Evolutionary conservation across 1,139 yeast genomes (phyloP).

Genomic region (Saccharomyces uvarum): DNA sequence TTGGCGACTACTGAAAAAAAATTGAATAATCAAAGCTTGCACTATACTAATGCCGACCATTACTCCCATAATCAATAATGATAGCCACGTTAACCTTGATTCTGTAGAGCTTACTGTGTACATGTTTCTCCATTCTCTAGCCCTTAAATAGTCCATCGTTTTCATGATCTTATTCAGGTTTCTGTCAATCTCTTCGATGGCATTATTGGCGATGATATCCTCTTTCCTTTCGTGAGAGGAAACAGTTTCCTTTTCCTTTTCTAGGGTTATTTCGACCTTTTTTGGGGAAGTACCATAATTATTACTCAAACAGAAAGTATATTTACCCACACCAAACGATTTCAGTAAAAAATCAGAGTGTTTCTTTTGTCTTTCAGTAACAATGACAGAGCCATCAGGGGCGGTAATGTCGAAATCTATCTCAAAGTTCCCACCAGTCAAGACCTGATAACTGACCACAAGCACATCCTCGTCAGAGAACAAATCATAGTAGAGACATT

Average conservation of each 20-base stretch:
- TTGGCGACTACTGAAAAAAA: conserved; percentile 35
- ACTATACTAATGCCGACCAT: conserved; percentile 60
- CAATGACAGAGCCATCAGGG: conserved; percentile 51
- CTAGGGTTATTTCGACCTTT: conserved; percentile 57
- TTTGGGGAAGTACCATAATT: conserved; percentile 59
- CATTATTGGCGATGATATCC: conserved; percentile 47
- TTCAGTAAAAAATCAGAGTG: conserved; percentile 53
- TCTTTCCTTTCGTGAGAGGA: conserved; percentile 36
- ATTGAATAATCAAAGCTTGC: conserved; percentile 54
- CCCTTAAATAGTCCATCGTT: conserved; percentile 56
- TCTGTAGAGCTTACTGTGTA: conserved; percentile 63
- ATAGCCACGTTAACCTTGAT: conserved; percentile 55
- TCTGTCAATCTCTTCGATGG: conserved; percentile 51
- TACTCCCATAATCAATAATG: conserved; percentile 51
- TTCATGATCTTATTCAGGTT: conserved; percentile 53
- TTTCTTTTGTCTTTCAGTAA: conserved; percentile 46
- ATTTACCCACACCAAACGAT: conserved; percentile 51
- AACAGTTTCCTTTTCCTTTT: conserved; percentile 35
- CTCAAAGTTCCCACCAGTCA: conserved; percentile 63
- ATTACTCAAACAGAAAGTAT: conserved; percentile 60
- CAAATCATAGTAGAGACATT: conserved; percentile 36
- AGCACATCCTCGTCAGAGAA: conserved; percentile 32
- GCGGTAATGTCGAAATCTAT: conserved; percentile 54
- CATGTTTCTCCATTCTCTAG: conserved; percentile 68
- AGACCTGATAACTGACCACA: conserved; percentile 41